phyloP scores from a whole-genome alignment of 345 rosid genomes.

The Murraya paniculata region DNA sequence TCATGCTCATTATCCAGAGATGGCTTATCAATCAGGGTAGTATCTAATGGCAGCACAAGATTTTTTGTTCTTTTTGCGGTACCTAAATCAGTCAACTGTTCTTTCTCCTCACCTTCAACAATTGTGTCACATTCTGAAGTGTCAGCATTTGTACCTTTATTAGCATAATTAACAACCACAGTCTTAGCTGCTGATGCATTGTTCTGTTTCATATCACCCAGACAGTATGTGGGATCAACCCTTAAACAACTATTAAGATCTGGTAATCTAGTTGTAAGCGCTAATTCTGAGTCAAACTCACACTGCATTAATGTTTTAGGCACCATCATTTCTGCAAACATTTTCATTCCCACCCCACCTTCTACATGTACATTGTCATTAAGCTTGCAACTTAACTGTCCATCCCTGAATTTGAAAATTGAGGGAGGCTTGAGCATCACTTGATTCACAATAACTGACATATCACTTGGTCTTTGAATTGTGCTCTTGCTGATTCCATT shows the following conservation, averaged over 20 bases:
- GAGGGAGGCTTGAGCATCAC: constrained; percentile 20
- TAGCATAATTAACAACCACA: constrained; percentile 13
- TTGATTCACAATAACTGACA: constrained; percentile 15
- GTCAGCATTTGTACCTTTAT: constrained; percentile 2
- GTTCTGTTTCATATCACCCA: constrained; percentile 26
- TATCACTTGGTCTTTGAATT: constrained; percentile 4
- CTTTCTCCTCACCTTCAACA: constrained; percentile 21
- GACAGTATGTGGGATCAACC: background rate
- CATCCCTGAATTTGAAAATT: constrained; percentile 28
- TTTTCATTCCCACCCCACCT: constrained; percentile 9
- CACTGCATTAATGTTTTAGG: constrained; percentile 17
- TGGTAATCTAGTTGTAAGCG: constrained; percentile 11
- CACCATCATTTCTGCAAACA: background rate
- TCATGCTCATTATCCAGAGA: constrained; percentile 20
- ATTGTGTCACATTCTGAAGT: constrained; percentile 16
- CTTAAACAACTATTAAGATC: constrained; percentile 16
- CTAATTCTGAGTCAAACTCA: constrained; percentile 24
- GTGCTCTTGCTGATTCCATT: constrained; percentile 23
- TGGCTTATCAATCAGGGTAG: constrained; percentile 8
- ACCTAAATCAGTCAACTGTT: constrained; percentile 20
- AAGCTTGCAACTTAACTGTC: constrained; percentile 16
- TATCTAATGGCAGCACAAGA: constrained; percentile 13
- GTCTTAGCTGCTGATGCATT: constrained; percentile 3
- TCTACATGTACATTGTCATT: constrained; percentile 13
- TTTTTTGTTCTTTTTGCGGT: constrained; percentile 17